A percentile compares a stretch with the other conserved stretches of the same genome.
Conservation (phyloP, 768 basidiomycete species). For the Termitomyces sp. region DNA sequence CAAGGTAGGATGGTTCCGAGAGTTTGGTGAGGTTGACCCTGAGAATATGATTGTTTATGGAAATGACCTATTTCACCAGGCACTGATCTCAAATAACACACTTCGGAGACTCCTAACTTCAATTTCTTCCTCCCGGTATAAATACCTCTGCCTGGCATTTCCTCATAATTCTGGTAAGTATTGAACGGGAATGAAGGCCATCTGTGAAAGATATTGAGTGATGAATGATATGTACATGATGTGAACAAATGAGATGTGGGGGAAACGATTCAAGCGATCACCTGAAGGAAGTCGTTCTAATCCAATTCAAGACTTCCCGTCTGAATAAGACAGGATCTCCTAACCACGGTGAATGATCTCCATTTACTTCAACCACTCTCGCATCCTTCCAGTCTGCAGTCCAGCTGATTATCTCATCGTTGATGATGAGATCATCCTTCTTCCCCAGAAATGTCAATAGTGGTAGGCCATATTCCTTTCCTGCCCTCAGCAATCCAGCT, state of each 20-base stretch:
- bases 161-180: background rate
- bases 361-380: slow-evolving; percentile 20
- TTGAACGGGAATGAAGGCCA: background rate
- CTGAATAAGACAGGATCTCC: slow-evolving; percentile 19
- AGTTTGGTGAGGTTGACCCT: background rate
- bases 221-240: background rate
- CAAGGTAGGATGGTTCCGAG: background rate
- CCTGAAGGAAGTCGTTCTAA: slow-evolving; percentile 13
- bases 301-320: slow-evolving; percentile 19
- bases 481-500: slow-evolving; percentile 19
- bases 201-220: background rate
- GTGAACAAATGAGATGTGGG: background rate
- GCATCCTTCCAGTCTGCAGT: slow-evolving; percentile 22
- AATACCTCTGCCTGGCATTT: background rate
- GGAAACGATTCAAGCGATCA: background rate
- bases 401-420: slow-evolving; percentile 18
- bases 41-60: background rate
- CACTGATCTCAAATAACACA: background rate
- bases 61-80: background rate
- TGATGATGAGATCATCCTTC: slow-evolving; percentile 21
- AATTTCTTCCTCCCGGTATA: background rate
- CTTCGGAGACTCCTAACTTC: background rate
- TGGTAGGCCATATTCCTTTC: slow-evolving; percentile 19
- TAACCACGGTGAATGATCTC: slow-evolving; percentile 28
- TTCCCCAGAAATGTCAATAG: slow-evolving; percentile 22